Conservation (phyloP, 108 stramenopile species). For the Pinguiococcus pyrenoidosus region DNA sequence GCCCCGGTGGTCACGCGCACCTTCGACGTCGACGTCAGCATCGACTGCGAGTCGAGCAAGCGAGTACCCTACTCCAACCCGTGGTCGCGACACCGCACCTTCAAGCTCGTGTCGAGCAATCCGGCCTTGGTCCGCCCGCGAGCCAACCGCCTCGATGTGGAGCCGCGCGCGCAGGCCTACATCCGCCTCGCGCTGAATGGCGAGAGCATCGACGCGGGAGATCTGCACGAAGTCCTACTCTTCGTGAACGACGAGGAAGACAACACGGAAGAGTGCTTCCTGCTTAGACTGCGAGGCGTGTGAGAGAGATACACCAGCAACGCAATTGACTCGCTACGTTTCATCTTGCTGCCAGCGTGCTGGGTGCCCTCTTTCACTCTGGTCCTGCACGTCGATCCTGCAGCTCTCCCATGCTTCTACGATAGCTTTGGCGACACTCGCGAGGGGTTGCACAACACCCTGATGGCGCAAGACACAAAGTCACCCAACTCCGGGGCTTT, state of each 20-base stretch:
- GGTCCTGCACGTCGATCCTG: no score
- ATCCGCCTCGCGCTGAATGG: constrained; percentile 34
- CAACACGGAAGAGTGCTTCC: constrained; percentile 40
- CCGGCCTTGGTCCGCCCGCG: constrained; percentile 28
- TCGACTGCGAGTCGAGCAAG: constrained; percentile 23
- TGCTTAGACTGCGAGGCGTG: constrained; percentile 19
- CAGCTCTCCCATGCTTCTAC: no score
- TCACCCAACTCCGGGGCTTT: no score
- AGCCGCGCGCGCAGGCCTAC: constrained; percentile 29
- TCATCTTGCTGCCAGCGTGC: no score
- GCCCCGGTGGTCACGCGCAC: constrained; percentile 40
- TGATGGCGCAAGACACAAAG: no score
- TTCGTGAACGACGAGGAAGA: constrained; percentile 37
- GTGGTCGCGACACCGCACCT: constrained; percentile 29
- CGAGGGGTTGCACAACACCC: no score
- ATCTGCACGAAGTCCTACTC: constrained; percentile 23
- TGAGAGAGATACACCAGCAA: background rate
- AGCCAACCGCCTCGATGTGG: constrained; percentile 25
- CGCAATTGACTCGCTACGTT: no score
- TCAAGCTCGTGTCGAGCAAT: constrained; percentile 28
- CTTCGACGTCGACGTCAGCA: constrained; percentile 36
- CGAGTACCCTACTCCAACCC: constrained; percentile 43
- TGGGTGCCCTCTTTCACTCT: no score
- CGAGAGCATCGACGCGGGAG: background rate
- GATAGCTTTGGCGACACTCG: no score